Evolutionary conservation across 805 yeast genomes (phyloP).

Genomic region (Candida patagonica): DNA sequence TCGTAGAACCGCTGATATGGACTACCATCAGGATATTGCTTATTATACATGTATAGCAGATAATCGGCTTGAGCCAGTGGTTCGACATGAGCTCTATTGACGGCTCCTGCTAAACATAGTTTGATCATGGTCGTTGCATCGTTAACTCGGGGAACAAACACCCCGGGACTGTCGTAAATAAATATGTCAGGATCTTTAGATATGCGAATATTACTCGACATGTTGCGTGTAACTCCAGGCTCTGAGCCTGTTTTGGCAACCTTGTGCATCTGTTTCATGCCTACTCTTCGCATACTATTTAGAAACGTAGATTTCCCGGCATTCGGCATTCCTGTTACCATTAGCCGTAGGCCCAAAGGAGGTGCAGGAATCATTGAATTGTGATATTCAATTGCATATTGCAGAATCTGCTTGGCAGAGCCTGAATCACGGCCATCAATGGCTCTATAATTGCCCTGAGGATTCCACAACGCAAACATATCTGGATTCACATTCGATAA

Average conservation of each 20-base stretch:
- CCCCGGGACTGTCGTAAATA: constrained; percentile 89
- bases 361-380: constrained; percentile 53
- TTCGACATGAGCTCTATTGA: constrained; percentile 60
- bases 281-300: constrained; percentile 54
- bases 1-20: constrained; percentile 39
- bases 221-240: constrained; percentile 82
- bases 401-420: constrained; percentile 45
- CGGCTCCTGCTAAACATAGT: constrained; percentile 65
- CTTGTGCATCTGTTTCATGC: constrained; percentile 33
- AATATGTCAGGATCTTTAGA: constrained; percentile 52
- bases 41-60: constrained; percentile 60
- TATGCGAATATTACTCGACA: constrained; percentile 67
- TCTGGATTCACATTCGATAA: constrained; percentile 37
- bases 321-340: constrained; percentile 93
- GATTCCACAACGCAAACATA: constrained; percentile 42
- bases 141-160: constrained; percentile 66
- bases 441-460: constrained; percentile 37
- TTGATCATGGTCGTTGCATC: constrained; percentile 63
- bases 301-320: constrained; percentile 92
- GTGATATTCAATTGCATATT: constrained; percentile 36
- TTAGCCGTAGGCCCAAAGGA: constrained; percentile 68
- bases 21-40: constrained; percentile 22
- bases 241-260: constrained; percentile 80
- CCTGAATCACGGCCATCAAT: constrained; percentile 47
- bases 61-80: constrained; percentile 84